Conservation (phyloP, 2,329 filamentous ascomycete species). For the Thelonectria blattea region DNA sequence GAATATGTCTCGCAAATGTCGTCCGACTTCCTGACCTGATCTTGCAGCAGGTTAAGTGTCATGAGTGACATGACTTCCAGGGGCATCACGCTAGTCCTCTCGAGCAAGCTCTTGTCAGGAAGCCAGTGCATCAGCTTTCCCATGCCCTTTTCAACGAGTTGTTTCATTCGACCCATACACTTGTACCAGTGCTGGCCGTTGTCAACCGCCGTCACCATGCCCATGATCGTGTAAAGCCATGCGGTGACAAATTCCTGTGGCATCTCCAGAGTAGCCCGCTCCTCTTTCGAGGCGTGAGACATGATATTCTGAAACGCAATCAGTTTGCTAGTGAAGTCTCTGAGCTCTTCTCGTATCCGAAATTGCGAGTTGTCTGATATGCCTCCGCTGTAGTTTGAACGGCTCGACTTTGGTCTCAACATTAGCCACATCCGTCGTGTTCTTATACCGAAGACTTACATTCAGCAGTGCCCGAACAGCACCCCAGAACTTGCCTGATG, state of each 20-base stretch:
- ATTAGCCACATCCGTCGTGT: conserved; percentile 12
- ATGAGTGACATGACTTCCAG: conserved; percentile 51
- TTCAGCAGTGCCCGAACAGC: conserved; percentile 42
- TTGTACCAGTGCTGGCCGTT: conserved; percentile 34
- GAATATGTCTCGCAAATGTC: conserved; percentile 51
- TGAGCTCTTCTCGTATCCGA: conserved; percentile 31
- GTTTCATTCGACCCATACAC: conserved; percentile 41
- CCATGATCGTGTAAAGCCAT: conserved; percentile 52
- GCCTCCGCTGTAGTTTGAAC: background rate
- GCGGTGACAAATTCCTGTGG: conserved; percentile 47
- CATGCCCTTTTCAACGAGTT: conserved; percentile 45
- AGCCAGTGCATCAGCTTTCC: conserved; percentile 44
- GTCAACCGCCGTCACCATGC: conserved; percentile 39
- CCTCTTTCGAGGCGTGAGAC: conserved; percentile 34
- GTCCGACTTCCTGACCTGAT: conserved; percentile 46
- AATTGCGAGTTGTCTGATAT: conserved; percentile 14
- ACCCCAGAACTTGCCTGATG: conserved; percentile 52
- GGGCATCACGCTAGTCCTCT: conserved; percentile 48
- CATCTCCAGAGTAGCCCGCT: conserved; percentile 41
- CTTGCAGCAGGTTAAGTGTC: conserved; percentile 46
- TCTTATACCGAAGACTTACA: conserved; percentile 31
- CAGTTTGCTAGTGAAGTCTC: conserved; percentile 35
- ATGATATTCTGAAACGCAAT: conserved; percentile 40
- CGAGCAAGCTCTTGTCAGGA: conserved; percentile 41
- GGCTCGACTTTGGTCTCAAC: conserved; percentile 16